Base-by-base conservation (phyloP, 345 rosid genomes). In the Eucalyptus decipiens region DNA sequence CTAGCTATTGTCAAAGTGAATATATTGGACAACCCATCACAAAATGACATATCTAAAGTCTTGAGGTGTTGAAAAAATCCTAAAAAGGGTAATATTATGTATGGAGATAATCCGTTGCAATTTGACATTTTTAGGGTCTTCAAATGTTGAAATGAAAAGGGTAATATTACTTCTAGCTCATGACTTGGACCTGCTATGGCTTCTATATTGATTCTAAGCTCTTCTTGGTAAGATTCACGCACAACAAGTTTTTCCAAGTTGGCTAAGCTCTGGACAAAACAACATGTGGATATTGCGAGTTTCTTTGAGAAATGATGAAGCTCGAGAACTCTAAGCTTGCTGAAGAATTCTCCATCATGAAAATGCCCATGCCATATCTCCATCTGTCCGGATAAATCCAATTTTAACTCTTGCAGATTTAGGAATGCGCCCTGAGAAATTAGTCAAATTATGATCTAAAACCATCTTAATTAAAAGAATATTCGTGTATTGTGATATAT, bases 201-300 rank as follows among this genome's bases (percentile, higher is more conserved):
- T 67, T 17, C 80, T 21, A 67, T 17, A 67, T 0, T 67, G 40
- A 17, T 32, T 7, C 2, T 67, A 1, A 67, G 11, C 80, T 67
- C 40, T 67, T 67, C 40, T 7, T 0, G 37, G 19, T 67, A 7
- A 16, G 80, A 67, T 2, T 8, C 0, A 12, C 24, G 1, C 3
- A 67, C 42, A 4, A 67, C 23, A 5, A 67, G 80, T 5, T 67
- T 37, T 67, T 32, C 40, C 40, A 67, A 67, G 40, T 67, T 67
- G 80, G 42, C 19, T 67, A 67, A 67, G 9, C 42, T 32, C 1
- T 16, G 23, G 0, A 32, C 4, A 32, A 67, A 34, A 30, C 1
- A 9, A 67, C 10, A 67, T 67, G 21, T 67, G 21, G 76, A n/a
- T 8, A 67, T n/a, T 8, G 6, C 3, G 0, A 3, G 4, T n/a